A percentile compares a stretch with the other conserved stretches of the same genome.
Evolutionary conservation across 495 filamentous ascomycete species (phyloP).

Genomic region (Hypoxylon perforatum): DNA sequence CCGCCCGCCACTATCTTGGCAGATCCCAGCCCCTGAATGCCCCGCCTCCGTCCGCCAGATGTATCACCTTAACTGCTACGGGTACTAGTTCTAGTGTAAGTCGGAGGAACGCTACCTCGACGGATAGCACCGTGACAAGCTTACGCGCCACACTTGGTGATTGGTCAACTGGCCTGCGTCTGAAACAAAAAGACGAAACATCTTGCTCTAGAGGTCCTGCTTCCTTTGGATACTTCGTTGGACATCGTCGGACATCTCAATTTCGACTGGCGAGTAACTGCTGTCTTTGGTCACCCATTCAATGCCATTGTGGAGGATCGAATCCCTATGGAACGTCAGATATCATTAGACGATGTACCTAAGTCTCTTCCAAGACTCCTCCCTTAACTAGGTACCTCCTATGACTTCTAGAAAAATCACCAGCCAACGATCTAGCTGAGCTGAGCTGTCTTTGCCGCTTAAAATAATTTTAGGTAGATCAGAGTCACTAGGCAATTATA

Average conservation of each 20-base stretch:
- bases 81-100: conserved; percentile 22
- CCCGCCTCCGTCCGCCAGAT: background rate
- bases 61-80: conserved; percentile 13
- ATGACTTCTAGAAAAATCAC: no score
- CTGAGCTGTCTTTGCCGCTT: background rate
- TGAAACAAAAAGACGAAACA: conserved; percentile 41
- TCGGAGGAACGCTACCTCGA: conserved; percentile 18
- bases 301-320: conserved; percentile 13
- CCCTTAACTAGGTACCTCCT: no score
- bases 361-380: no score
- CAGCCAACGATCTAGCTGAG: background rate
- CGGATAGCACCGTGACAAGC: conserved; percentile 5
- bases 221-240: conserved; percentile 30
- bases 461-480: no score
- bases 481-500: no score
- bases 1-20: conserved; percentile 44
- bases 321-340: conserved; percentile 1
- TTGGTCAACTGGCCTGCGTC: conserved; percentile 11
- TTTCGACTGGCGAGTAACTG: conserved; percentile 13
- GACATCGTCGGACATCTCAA: conserved; percentile 11
- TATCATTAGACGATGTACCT: background rate
- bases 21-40: conserved; percentile 26
- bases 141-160: conserved; percentile 37
- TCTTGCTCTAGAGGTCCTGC: conserved; percentile 26
- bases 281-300: conserved; percentile 3